Evolutionary conservation across 139 green algal genomes (phyloP).

Genomic region (Ettlia oleoabundans): DNA sequence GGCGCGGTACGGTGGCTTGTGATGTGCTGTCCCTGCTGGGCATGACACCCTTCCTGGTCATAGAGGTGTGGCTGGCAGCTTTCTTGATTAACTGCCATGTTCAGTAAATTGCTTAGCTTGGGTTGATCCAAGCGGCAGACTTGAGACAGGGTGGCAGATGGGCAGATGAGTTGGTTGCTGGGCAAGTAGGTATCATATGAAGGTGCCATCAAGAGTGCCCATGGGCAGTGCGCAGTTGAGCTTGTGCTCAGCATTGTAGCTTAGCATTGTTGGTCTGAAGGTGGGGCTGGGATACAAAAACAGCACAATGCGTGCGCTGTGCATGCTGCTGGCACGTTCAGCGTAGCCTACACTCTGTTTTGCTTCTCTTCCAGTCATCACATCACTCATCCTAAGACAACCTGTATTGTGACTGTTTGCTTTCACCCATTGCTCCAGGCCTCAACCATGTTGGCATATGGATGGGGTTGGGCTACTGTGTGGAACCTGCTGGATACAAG

Average conservation of each 20-base stretch:
- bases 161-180: neutral
- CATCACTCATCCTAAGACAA: too few relatives aligned
- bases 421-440: neutral
- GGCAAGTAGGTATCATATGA: too few relatives aligned
- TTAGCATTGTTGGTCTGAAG: too few relatives aligned
- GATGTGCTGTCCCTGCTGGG: slow-evolving; percentile 29
- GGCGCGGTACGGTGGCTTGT: neutral
- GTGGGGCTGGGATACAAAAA: neutral
- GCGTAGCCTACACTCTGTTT: too few relatives aligned
- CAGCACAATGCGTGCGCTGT: neutral
- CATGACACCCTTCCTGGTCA: slow-evolving; percentile 59
- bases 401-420: too few relatives aligned
- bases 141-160: too few relatives aligned
- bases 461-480: slow-evolving; percentile 44
- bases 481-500: slow-evolving; percentile 65
- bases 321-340: too few relatives aligned
- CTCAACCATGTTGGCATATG: slow-evolving; percentile 50
- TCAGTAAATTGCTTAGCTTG: neutral
- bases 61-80: slow-evolving; percentile 32
- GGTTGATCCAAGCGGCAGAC: too few relatives aligned
- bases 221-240: too few relatives aligned
- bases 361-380: too few relatives aligned
- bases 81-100: neutral
- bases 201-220: too few relatives aligned
- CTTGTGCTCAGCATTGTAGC: too few relatives aligned